phyloP scores from a whole-genome alignment of 2,329 filamentous ascomycete species.

The Rutstroemia sp. region DNA sequence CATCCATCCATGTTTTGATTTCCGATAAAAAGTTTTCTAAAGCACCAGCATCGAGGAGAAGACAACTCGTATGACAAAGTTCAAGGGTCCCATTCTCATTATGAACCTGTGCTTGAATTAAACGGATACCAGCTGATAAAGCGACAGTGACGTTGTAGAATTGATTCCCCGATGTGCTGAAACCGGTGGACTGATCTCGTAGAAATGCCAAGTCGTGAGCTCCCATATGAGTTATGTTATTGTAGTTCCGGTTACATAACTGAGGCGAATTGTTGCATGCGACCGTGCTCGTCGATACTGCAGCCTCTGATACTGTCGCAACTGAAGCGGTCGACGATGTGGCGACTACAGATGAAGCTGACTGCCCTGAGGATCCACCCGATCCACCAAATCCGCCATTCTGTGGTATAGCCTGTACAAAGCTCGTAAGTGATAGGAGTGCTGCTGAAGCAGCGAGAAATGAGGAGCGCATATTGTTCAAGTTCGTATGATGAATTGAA shows the following conservation, averaged over 20 bases:
- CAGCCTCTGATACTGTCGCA: constrained; percentile 14
- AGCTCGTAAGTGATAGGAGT: constrained; percentile 18
- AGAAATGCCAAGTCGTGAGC: constrained; percentile 61
- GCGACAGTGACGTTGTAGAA: constrained; percentile 50
- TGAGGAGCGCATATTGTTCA: constrained; percentile 14
- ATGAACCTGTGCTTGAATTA: constrained; percentile 58
- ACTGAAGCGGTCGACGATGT: constrained; percentile 1
- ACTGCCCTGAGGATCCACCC: not conserved
- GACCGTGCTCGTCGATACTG: constrained; percentile 19
- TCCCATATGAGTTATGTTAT: constrained; percentile 68
- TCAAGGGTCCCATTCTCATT: constrained; percentile 43
- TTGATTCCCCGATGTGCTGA: constrained; percentile 46
- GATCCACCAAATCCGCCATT: constrained; percentile 3
- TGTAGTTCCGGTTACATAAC: constrained; percentile 65
- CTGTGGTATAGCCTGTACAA: constrained; percentile 21
- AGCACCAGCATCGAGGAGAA: constrained; percentile 49
- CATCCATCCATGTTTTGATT: constrained; percentile 53
- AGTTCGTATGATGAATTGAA: no score
- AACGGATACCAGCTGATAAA: constrained; percentile 54
- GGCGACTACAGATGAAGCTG: constrained; percentile 9
- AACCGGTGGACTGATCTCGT: constrained; percentile 36
- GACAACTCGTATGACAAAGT: constrained; percentile 53
- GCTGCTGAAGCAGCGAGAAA: constrained; percentile 19
- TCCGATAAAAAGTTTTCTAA: constrained; percentile 47
- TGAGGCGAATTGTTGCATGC: constrained; percentile 73